Conservation (phyloP, 140 eudicot genomes). For the Flaveria floridana region DNA sequence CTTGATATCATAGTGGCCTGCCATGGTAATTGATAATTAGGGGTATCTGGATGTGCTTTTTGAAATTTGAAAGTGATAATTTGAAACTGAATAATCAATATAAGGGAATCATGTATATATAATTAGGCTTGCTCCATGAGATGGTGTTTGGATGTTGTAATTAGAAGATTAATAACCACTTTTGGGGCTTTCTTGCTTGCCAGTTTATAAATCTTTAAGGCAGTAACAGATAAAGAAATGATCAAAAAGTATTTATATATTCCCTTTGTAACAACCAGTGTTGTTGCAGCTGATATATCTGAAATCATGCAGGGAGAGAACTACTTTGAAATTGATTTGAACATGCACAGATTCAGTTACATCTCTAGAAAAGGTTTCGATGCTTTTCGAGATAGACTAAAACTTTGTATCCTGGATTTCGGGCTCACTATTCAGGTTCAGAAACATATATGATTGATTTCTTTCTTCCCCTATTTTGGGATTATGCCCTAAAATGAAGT, state of each 20-base stretch:
- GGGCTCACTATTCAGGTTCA: slow-evolving; percentile 93
- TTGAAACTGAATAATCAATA: slow-evolving; percentile 1
- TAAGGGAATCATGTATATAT: not conserved
- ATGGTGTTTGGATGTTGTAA: not conserved
- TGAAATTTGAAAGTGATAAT: not conserved
- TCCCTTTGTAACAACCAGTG: not conserved
- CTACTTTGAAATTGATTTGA: slow-evolving; percentile 91
- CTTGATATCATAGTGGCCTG: not conserved
- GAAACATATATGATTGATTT: slow-evolving; percentile 11
- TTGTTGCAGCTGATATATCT: slow-evolving; percentile 4
- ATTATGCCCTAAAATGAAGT: slow-evolving; percentile 11
- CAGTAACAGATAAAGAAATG: not conserved
- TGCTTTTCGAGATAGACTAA: slow-evolving; percentile 77
- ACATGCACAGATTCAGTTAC: slow-evolving; percentile 92
- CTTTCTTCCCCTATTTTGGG: not conserved
- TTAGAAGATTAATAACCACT: not conserved
- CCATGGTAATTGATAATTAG: not conserved
- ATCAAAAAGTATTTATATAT: not conserved
- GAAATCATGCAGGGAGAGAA: slow-evolving; percentile 75
- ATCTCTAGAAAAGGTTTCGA: slow-evolving; percentile 85
- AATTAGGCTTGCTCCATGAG: not conserved
- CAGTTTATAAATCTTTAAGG: not conserved
- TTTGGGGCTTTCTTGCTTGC: not conserved
- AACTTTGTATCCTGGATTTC: slow-evolving; percentile 72
- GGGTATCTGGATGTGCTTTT: not conserved